Base-by-base conservation (phyloP, 768 basidiomycete genomes). In the Mycena olivaceomarginata region DNA sequence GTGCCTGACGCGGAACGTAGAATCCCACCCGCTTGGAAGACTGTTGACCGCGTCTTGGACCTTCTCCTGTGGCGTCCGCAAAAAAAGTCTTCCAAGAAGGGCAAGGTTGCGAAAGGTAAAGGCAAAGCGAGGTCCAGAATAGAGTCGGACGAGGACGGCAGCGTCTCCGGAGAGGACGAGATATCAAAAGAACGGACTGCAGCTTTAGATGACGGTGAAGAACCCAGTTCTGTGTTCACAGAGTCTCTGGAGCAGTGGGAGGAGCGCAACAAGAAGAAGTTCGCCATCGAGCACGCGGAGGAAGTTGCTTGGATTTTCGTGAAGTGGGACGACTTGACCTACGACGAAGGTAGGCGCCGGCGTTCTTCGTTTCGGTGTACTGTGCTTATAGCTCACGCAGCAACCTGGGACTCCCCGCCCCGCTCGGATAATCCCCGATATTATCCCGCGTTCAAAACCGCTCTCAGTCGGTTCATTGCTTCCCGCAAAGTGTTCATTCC, bases 241-340 rank as follows among this genome's bases (percentile, higher is more conserved):
- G 91, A 94, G 74, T 92, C 92, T 2, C 83, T 94, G 22, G 90
- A 92, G 18, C 90, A 93, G 31, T 96, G 93, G 91, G 90, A 94
- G 83, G 74, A 80, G 51, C 82, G 87, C 22, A 88, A 84, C 69
- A 84, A 87, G 46, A 69, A 83, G n/a, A 81, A 82, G 4, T 85
- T 96, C 8, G 82, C 82, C 12, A 81, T 85, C 41, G 85, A 91
- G 6, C 89, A 94, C 80, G 90, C 93, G 40, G 87, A 91, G 51
- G 84, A 90, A 66, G 92, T 98, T 45, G 88, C 93, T 22, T 97
- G 95, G 94, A 92, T 91, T 15, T 97, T 97, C 83, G 89, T 97
- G 79, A 99, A 99, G 84, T 99, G 98, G 98, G 89, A 93, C 59
- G 97, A 97, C 77, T 88, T 99, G 39, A 93, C 95, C n/a, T 98